Evolutionary conservation across 768 basidiomycete genomes (phyloP), one percentile per base, ranked within the genome.

Genomic region (Leccinum rimulosum): DNA sequence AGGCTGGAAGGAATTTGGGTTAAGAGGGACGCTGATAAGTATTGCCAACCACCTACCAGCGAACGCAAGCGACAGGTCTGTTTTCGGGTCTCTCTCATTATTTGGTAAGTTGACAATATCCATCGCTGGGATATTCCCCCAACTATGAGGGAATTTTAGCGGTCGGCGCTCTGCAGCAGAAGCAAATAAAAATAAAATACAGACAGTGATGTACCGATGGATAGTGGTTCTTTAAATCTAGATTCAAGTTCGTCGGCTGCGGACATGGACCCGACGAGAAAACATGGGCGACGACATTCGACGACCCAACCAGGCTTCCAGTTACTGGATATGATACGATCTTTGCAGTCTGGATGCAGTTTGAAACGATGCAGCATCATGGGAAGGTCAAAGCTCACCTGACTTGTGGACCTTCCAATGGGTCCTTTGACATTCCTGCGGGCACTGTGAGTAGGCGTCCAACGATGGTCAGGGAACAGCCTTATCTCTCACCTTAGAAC

Each of bases 331-430:
- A 50, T 62, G 38, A 70, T 64, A 31, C 48, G 10, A 48, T 73
- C 53, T 30, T 61, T 71, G 59, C 69, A 71, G 53, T 71, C 71
- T 64, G 31, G 28, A 12, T 40, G 11, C 10, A 36, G 15, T 2
- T 62, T 30, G 47, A 45, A 17, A 48, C 1, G 8, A 14, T 9
- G 36, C n/a, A 27, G 4, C 35, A 17, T 30, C 15, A 51, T 10
- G 50, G 6, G 6, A 40, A 38, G 7, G 35, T 31, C 31, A 22
- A 19, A 15, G 51, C 60, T 49, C 22, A 78, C 78, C 75, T 56
- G 14, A 54, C 56, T 79, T 79, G 57, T 81, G 79, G 2, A 27
- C 38, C 2, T 50, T 57, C 80, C 80, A 80, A 56, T 80, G 80
- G 19, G 43, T 63, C 19, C 40, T 67, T 63, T 81, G 80, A 57